Conservation (phyloP, 176 grass and related monocot genomes). For the sorghum (Sorghum bicolor) region DNA sequence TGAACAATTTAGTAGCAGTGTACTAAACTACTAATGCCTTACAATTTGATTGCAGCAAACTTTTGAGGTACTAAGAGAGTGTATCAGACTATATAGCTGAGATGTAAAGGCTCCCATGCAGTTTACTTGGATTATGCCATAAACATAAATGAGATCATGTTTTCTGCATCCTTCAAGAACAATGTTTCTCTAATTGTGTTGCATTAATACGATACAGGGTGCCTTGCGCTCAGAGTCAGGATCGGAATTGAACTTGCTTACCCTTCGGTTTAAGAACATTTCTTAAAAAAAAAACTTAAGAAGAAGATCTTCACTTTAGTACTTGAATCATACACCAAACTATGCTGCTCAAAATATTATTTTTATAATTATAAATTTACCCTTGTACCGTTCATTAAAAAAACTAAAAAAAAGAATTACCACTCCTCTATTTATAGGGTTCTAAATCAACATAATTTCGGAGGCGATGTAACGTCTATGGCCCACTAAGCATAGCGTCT, state of each 20-base stretch:
- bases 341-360: too few relatives aligned
- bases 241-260: not conserved
- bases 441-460: too few relatives aligned
- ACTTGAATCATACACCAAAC: too few relatives aligned
- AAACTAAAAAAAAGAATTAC: too few relatives aligned
- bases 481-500: too few relatives aligned
- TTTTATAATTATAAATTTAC: too few relatives aligned
- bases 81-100: not conserved
- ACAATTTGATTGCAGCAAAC: not conserved
- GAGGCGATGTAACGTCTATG: too few relatives aligned
- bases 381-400: too few relatives aligned
- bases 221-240: not conserved
- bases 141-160: not conserved
- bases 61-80: not conserved
- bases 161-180: constrained; percentile 15
- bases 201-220: constrained; percentile 19
- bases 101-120: not conserved
- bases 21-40: not conserved
- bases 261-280: constrained; percentile 1
- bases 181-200: constrained; percentile 23
- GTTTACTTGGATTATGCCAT: constrained; percentile 2
- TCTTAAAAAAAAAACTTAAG: too few relatives aligned
- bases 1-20: constrained; percentile 1
- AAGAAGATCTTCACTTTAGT: too few relatives aligned
- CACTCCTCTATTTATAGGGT: too few relatives aligned